These are phyloP conservation scores for Kluyveromyces marxianus DNA, from an alignment of 1,139 yeast species.

Conservation along the genomic window DNA sequence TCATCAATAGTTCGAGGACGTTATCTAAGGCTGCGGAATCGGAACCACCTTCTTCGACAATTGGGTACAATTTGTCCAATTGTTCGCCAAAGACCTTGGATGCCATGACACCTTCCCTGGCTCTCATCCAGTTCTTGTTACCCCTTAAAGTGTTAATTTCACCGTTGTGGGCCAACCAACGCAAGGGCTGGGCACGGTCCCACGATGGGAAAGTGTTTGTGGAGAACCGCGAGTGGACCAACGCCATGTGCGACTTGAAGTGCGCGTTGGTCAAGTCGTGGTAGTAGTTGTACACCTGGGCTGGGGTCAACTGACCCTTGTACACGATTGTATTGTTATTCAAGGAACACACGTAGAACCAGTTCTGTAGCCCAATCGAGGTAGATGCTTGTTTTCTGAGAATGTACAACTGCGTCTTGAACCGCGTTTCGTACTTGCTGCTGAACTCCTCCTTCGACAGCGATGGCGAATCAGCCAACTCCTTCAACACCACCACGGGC, in stretches of 20 bases:
- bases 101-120: slow-evolving; percentile 95
- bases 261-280: slow-evolving; percentile 88
- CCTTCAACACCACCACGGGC: slow-evolving; percentile 72
- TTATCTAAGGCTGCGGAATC: slow-evolving; percentile 99
- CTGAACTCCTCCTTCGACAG: slow-evolving; percentile 47
- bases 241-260: slow-evolving; percentile 90
- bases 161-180: slow-evolving; percentile 98
- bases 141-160: slow-evolving; percentile 96
- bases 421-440: slow-evolving; percentile 49
- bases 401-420: slow-evolving; percentile 78
- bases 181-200: slow-evolving; percentile 98
- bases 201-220: slow-evolving; percentile 98
- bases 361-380: slow-evolving; percentile 86
- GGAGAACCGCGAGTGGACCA: slow-evolving; percentile 95
- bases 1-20: slow-evolving; percentile 83
- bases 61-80: slow-evolving; percentile 83
- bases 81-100: slow-evolving; percentile 85
- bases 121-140: slow-evolving; percentile 98
- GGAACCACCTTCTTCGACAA: slow-evolving; percentile 97
- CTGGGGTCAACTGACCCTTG: slow-evolving; percentile 96
- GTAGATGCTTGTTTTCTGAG: slow-evolving; percentile 86
- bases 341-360: slow-evolving; percentile 95
- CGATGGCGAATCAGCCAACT: slow-evolving; percentile 40
- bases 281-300: slow-evolving; percentile 90
- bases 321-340: slow-evolving; percentile 86